Percentiles rank a stretch among this genome's conserved stretches.
These are phyloP conservation scores for Podila horticola DNA, from an alignment of 192 early-diverging fungal species.

Conservation along the genomic window DNA sequence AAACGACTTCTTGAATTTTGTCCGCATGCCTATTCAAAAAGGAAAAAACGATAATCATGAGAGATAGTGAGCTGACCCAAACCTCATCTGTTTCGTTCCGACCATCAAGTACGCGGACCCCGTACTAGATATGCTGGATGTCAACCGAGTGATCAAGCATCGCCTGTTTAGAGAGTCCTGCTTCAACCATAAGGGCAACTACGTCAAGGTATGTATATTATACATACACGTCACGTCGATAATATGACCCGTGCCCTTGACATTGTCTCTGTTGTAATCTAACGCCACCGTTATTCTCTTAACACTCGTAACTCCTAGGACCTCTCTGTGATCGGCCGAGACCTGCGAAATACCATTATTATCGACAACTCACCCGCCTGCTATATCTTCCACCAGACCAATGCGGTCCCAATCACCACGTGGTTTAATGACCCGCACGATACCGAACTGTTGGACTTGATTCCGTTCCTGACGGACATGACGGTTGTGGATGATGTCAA, in stretches of 20 bases:
- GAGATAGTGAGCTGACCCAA: no score
- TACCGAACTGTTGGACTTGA: slow-evolving; percentile 93
- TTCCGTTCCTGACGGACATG: slow-evolving; percentile 94
- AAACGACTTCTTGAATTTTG: not conserved
- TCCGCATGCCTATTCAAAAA: not conserved
- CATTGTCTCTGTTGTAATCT: not conserved
- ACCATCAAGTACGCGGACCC: slow-evolving; percentile 95
- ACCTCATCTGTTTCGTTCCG: not conserved
- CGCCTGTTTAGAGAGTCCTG: slow-evolving; percentile 97
- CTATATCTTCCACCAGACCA: slow-evolving; percentile 95
- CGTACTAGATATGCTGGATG: slow-evolving; percentile 93
- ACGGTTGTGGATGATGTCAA: slow-evolving; percentile 92
- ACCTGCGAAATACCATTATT: slow-evolving; percentile 87
- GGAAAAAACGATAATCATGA: not conserved
- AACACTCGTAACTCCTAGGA: slow-evolving; percentile 69
- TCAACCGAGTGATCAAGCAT: slow-evolving; percentile 85
- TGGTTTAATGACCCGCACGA: slow-evolving; percentile 99
- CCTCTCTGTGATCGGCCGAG: slow-evolving; percentile 87
- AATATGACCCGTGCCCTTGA: no score
- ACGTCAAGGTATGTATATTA: slow-evolving; percentile 81
- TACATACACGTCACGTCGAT: not conserved
- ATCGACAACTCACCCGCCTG: slow-evolving; percentile 97
- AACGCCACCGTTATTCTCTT: not conserved
- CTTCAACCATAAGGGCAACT: slow-evolving; percentile 94
- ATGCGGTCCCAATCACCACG: slow-evolving; percentile 94